Conservation (phyloP, 2,329 filamentous ascomycete genomes). For the Aspergillus sp. region DNA sequence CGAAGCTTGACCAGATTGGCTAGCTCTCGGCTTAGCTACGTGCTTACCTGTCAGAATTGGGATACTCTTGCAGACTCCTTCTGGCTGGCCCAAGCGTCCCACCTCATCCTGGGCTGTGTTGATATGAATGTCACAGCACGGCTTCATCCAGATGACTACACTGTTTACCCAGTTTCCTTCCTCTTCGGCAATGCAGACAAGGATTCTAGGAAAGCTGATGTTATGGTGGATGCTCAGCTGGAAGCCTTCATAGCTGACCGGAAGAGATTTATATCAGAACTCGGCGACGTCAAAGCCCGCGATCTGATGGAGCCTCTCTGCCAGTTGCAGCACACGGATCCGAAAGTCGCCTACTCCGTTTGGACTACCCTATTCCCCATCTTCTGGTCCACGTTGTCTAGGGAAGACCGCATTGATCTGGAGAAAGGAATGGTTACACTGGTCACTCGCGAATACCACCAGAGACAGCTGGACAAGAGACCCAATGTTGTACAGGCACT, state of each 20-base stretch:
- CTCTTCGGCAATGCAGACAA: constrained; percentile 72
- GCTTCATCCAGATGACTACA: constrained; percentile 81
- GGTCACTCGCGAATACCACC: constrained; percentile 93
- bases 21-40: constrained; percentile 82
- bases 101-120: constrained; percentile 85
- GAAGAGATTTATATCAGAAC: constrained; percentile 76
- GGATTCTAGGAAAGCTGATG: constrained; percentile 61
- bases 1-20: constrained; percentile 90
- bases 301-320: constrained; percentile 87
- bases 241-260: constrained; percentile 77
- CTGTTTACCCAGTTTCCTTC: constrained; percentile 69
- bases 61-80: constrained; percentile 92
- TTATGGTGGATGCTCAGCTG: constrained; percentile 79
- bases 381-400: constrained; percentile 84
- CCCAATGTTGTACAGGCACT: constrained; percentile 95
- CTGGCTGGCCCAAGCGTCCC: constrained; percentile 94
- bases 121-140: constrained; percentile 79
- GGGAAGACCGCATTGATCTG: constrained; percentile 85
- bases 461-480: constrained; percentile 87
- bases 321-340: constrained; percentile 88
- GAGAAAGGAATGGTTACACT: constrained; percentile 88
- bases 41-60: constrained; percentile 93
- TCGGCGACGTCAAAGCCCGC: constrained; percentile 81
- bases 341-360: constrained; percentile 77
- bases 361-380: constrained; percentile 92